These are phyloP conservation scores for Cokeromyces recurvatus DNA, from an alignment of 371 early-diverging fungal species.

Conservation along the genomic window DNA sequence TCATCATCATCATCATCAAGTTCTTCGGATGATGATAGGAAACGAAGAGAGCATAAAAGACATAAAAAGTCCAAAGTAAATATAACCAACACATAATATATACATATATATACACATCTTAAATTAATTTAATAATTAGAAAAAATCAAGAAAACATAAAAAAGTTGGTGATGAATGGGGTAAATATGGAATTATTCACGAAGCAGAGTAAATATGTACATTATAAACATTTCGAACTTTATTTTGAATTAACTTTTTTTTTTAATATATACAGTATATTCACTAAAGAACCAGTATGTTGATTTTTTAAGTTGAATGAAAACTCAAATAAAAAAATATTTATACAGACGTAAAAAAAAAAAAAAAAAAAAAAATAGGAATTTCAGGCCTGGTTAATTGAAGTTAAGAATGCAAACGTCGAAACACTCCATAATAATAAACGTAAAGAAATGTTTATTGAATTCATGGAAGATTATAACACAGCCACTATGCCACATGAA, in stretches of 20 bases:
- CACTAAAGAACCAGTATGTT: conserved; percentile 49
- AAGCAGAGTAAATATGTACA: conserved; percentile 37
- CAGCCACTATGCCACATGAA: conserved; percentile 70
- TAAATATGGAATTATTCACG: conserved; percentile 56
- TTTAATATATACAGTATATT: conserved; percentile 32
- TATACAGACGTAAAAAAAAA: too few species aligned
- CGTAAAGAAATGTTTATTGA: conserved; percentile 63
- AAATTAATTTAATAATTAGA: too few species aligned
- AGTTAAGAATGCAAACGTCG: conserved; percentile 59
- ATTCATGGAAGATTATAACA: conserved; percentile 78
- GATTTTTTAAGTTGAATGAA: neutral
- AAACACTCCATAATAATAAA: conserved; percentile 45
- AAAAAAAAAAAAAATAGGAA: conserved; percentile 49
- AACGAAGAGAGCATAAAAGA: conserved; percentile 24
- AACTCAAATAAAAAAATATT: neutral
- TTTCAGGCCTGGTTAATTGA: conserved; percentile 76
- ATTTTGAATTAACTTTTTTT: neutral
- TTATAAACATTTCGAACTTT: neutral
- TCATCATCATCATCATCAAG: conserved; percentile 4
- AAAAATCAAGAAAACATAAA: conserved; percentile 32
- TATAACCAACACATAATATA: too few species aligned
- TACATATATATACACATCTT: too few species aligned
- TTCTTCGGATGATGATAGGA: conserved; percentile 1
- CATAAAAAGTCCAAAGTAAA: too few species aligned
- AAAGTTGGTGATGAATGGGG: conserved; percentile 43